Conservation (phyloP, 2,329 filamentous ascomycete species). For the Pseudocercospora fuligena region DNA sequence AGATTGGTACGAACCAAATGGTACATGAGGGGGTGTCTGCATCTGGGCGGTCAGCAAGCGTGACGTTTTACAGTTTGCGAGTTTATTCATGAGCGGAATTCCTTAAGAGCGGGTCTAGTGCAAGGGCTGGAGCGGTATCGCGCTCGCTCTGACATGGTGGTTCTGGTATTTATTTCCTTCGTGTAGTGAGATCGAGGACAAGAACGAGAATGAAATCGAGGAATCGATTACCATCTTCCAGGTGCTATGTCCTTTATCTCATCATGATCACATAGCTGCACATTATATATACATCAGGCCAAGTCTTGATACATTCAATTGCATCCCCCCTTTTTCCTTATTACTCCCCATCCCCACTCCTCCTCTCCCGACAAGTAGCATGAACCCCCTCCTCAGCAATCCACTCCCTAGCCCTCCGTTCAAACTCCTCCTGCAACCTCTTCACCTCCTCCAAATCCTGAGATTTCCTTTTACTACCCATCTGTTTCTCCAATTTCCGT, state of each 20-base stretch:
- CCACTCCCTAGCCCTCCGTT: conserved; percentile 7
- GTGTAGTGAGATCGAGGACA: too few relatives aligned
- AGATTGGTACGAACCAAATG: too few relatives aligned
- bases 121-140: too few relatives aligned
- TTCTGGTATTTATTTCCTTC: too few relatives aligned
- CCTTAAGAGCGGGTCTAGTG: neutral
- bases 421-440: conserved; percentile 2
- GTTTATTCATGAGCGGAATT: neutral
- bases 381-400: conserved; percentile 11
- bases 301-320: too few relatives aligned
- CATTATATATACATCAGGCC: too few relatives aligned
- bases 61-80: neutral
- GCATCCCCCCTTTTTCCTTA: too few relatives aligned
- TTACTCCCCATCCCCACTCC: neutral
- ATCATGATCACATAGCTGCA: too few relatives aligned
- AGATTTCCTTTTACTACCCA: conserved; percentile 7
- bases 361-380: conserved; percentile 17
- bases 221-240: too few relatives aligned
- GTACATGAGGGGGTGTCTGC: neutral
- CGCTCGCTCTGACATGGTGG: too few relatives aligned
- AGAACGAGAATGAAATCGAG: too few relatives aligned
- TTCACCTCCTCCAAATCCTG: conserved; percentile 11
- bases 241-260: too few relatives aligned
- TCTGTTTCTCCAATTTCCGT: conserved; percentile 14
- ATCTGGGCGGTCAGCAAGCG: neutral